Conservation (phyloP, 768 basidiomycete species). For the Cystofilobasidium ferigula region DNA sequence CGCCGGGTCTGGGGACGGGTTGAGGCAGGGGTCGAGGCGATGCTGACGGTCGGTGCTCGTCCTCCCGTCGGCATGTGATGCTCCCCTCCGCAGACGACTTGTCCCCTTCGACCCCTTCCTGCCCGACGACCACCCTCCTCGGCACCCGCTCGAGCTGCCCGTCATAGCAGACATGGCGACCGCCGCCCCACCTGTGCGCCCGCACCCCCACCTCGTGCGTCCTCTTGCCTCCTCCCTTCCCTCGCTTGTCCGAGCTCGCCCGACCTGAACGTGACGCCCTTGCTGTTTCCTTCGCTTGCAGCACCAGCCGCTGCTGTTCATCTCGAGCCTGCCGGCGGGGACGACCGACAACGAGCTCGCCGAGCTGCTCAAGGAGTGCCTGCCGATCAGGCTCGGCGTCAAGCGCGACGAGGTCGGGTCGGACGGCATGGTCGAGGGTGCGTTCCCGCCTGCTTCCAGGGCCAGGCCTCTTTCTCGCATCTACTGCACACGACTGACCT, state of each 20-base stretch:
- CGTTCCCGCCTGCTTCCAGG: neutral
- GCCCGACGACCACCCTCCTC: too few species aligned
- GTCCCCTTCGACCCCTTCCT: too few species aligned
- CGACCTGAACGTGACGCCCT: too few species aligned
- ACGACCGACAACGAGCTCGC: slow-evolving; percentile 23
- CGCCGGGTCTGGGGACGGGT: too few species aligned
- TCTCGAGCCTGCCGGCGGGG: neutral
- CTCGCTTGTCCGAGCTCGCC: too few species aligned
- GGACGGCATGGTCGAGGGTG: neutral
- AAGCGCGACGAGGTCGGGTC: neutral
- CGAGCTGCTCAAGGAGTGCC: slow-evolving; percentile 15
- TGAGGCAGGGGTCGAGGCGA: too few species aligned
- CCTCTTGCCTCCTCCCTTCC: neutral
- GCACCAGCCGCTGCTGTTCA: slow-evolving; percentile 13
- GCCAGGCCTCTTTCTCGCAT: neutral
- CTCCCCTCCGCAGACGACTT: too few species aligned
- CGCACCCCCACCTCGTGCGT: slow-evolving; percentile 4
- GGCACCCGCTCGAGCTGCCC: too few species aligned
- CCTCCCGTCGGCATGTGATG: too few species aligned
- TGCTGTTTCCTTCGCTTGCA: neutral
- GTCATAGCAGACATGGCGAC: too few species aligned
- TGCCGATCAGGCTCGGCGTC: slow-evolving; percentile 21
- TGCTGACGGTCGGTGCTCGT: too few species aligned
- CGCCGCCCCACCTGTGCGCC: neutral
- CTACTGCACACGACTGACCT: neutral